Base-by-base conservation (phyloP, 1,284 basidiomycete genomes). In the Megacollybia platyphylla region DNA sequence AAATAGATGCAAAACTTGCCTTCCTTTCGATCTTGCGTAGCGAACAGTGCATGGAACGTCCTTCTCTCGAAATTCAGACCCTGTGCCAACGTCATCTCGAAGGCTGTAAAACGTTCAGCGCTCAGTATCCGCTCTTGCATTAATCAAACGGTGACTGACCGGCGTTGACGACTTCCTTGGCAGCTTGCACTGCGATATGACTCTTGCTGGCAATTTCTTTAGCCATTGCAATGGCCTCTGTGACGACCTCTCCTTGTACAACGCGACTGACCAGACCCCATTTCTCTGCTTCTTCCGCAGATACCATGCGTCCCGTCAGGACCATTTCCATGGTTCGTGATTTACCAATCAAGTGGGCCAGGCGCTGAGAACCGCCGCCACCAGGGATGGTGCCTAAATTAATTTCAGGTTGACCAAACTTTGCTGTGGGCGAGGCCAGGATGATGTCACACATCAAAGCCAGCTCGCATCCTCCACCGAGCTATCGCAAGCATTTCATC, bases 381-480 rank as follows among this genome's bases (percentile, higher is more conserved):
- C 90, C 90, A 11, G 96, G 94, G 56, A 97, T 97, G 49, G 94
- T 86, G 48, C 96, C 94, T 39, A 98, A 74, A 59, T 91, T 94
- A 64, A 98, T 94, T 60, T 98, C 96, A 28, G 96, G 94, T 60
- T 97, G 96, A 30, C 91, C 92, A 54, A 98, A 97, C 51, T 79
- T 81, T 29, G 96, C 94, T 15, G 78, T 89, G 4, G 90, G 87
- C 5, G 92, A 86, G n/a, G 87, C 91, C 47, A 97, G 78, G 56
- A 97, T 84, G 61, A 98, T 93, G 65, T 98, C 96, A 61, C 89
- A 88, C 83, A 93, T 89, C 58, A 97, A 79, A 8, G 94, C 93
- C 40, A 98, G 77, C 60, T 98, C 94, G 55, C 92, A 94, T 41
- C 94, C 94, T 40, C 94, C 94, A 9, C 94, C 94, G 49, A 98